These are phyloP conservation scores for Chlorella sp. DNA, from an alignment of 139 green algal genomes.

Conservation along the genomic window DNA sequence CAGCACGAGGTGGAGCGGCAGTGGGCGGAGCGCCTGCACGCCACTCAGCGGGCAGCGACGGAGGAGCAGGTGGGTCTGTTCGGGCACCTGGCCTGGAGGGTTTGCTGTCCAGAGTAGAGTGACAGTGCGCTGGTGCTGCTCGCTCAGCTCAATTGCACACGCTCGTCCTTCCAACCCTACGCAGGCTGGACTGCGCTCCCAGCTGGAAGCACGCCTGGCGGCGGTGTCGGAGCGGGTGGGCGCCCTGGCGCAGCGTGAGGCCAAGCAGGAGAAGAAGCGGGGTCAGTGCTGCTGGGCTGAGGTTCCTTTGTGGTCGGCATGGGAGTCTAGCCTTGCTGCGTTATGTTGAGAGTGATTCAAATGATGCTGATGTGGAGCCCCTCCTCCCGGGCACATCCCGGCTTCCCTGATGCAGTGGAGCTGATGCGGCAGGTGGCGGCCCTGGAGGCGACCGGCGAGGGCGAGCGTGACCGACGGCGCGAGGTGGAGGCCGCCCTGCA, in stretches of 20 bases:
- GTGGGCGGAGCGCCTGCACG: constrained; percentile 10
- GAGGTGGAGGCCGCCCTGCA: constrained; percentile 64
- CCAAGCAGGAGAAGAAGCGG: background rate
- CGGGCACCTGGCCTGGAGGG: no score
- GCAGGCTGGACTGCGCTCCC: background rate
- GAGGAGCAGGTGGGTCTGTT: constrained; percentile 1
- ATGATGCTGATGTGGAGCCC: no score
- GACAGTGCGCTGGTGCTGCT: no score
- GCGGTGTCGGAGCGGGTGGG: constrained; percentile 17
- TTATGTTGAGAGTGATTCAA: no score
- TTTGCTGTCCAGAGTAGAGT: no score
- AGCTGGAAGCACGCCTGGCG: constrained; percentile 30
- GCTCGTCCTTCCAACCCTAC: no score
- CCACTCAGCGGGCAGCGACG: background rate
- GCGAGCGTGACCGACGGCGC: constrained; percentile 48
- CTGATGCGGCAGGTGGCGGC: constrained; percentile 54
- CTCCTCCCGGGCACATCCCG: no score
- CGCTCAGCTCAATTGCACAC: no score
- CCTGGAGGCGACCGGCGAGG: constrained; percentile 47
- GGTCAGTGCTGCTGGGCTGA: background rate
- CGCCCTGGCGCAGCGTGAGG: background rate
- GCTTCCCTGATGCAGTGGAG: constrained; percentile 35
- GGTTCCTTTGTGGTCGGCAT: no score
- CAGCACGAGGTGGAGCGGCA: constrained; percentile 32
- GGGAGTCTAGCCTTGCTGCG: no score